phyloP scores from a whole-genome alignment of 306 rosid genomes.

The Lathyrus oleraceus region DNA sequence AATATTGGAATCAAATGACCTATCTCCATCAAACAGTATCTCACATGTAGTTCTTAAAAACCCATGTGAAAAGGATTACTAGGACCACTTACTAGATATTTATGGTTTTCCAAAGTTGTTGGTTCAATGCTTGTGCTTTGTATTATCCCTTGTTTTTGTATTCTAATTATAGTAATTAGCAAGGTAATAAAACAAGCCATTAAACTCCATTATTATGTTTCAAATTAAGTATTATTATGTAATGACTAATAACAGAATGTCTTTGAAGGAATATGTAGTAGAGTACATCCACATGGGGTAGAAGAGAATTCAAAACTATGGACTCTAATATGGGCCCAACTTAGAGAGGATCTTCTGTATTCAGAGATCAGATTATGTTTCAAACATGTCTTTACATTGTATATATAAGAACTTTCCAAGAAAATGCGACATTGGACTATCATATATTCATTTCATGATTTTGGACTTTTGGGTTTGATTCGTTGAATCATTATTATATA shows the following conservation, averaged over 20 bases:
- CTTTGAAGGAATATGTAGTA: conserved; percentile 36
- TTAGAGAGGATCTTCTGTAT: not conserved
- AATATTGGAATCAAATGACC: conserved; percentile 21
- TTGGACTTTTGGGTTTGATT: conserved; percentile 22
- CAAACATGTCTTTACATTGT: conserved; percentile 29
- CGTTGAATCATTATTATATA: conserved; percentile 30
- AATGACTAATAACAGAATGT: conserved; percentile 49
- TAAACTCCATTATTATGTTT: conserved; percentile 12
- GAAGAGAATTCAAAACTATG: conserved; percentile 20
- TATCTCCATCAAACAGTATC: conserved; percentile 28
- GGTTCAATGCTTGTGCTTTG: not conserved
- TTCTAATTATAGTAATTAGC: not conserved
- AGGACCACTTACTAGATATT: not conserved
- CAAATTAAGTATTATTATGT: conserved; percentile 28
- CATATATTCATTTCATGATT: not conserved
- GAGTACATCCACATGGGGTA: conserved; percentile 41
- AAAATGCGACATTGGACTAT: conserved; percentile 25
- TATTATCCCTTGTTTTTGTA: not conserved
- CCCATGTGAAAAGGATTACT: conserved; percentile 41
- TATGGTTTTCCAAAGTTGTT: conserved; percentile 7
- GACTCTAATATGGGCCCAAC: conserved; percentile 16
- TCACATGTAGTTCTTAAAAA: conserved; percentile 39
- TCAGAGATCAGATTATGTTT: conserved; percentile 22
- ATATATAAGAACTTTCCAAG: conserved; percentile 36
- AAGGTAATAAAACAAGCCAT: not conserved